Evolutionary conservation across 129 eudicot species (phyloP), one percentile per base, ranked within the genome.

Genomic region (Solidago caesia): DNA sequence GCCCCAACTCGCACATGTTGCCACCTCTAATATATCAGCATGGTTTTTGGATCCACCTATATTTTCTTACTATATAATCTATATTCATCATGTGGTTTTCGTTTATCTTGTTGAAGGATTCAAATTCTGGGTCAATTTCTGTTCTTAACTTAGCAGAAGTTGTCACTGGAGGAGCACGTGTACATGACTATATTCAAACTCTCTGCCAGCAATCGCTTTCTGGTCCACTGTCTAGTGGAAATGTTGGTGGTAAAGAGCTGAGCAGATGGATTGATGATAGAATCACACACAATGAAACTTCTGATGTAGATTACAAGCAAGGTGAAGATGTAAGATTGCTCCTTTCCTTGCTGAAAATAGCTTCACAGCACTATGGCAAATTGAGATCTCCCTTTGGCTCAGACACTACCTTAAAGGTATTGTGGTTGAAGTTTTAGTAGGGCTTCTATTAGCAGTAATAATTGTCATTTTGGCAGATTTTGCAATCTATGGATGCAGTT

Each of bases 371-470:
- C 77, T 88, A 94, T 77, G 99, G 99, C 8, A 94, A 88, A 83
- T 88, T 94, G 14, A 96, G 99, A 72, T 91, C 97, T 72, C 92
- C 96, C 73, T 89, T 88, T 81, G 99, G 99, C 68, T 71, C 96
- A 8, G 97, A 94, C 64, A 16, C 83, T 55, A 79, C 73, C 47
- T 58, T 81, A 67, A 91, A 82, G 99, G 99, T 94, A 83, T 76
- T 45, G 6, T 76, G 7, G 57, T 16, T 68, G n/a, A 39, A 59
- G 27, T 33, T n/a, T 59, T 29, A 11, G 59, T 16, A 11, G 67
- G 29, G 68, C 41, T 26, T 58, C 63, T 58, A 58, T 33, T 49
- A 8, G 10, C 75, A 43, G 53, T 66, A 48, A 16, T 47, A 74
- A 49, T 8, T 63, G 47, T 14, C 60, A 74, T 29, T 48, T 47